Percentiles rank a stretch among this genome's conserved stretches.
Evolutionary conservation across 192 early-diverging fungal species (phyloP).

Genomic region (Neocallimastix lanati): DNA sequence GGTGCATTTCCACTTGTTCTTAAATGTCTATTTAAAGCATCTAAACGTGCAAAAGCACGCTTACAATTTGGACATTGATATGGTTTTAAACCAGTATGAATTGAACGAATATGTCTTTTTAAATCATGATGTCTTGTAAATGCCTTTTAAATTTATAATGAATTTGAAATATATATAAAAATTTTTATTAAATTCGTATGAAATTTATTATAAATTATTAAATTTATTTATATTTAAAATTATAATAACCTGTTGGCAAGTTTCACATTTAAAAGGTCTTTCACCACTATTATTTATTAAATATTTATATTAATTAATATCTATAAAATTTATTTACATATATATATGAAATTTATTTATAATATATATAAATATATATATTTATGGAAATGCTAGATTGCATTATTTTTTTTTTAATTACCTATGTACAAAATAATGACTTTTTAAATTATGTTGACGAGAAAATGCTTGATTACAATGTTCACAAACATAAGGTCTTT

Average conservation of each 20-base stretch:
- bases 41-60: slow-evolving; percentile 64
- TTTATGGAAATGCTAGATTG: too few relatives aligned
- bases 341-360: too few relatives aligned
- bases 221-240: too few relatives aligned
- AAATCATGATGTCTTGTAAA: neutral
- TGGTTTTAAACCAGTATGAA: slow-evolving; percentile 61
- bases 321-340: too few relatives aligned
- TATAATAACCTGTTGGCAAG: neutral
- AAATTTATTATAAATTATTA: too few relatives aligned
- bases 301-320: too few relatives aligned
- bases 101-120: neutral
- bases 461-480: slow-evolving; percentile 63
- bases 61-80: slow-evolving; percentile 53
- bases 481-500: slow-evolving; percentile 51
- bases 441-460: slow-evolving; percentile 58
- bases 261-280: neutral
- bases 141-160: neutral
- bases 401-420: neutral
- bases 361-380: too few relatives aligned
- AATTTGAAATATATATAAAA: too few relatives aligned
- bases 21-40: slow-evolving; percentile 57
- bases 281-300: neutral
- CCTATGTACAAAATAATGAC: slow-evolving; percentile 18
- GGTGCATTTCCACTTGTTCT: neutral
- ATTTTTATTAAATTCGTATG: too few relatives aligned